These are phyloP conservation scores for Saccharum hybrid DNA, from an alignment of 202 grass and related monocot genomes.

Conservation along the genomic window DNA sequence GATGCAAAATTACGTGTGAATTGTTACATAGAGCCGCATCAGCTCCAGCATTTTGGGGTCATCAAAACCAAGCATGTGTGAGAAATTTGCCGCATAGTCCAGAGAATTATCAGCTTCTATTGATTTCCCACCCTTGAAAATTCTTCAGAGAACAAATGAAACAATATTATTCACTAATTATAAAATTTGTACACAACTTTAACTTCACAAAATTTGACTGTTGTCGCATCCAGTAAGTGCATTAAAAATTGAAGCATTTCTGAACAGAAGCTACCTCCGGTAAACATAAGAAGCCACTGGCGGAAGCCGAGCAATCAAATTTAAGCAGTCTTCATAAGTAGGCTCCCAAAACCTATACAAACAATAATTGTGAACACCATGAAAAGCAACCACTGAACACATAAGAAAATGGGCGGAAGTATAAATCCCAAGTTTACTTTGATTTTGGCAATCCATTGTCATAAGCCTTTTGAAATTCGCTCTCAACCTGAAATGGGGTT, in stretches of 20 bases:
- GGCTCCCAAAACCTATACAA: conserved; percentile 91
- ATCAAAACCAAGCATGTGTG: conserved; percentile 97
- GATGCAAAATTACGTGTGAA: conserved; percentile 71
- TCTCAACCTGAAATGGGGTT: conserved; percentile 83
- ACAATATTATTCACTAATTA: conserved; percentile 14
- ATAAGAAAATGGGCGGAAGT: conserved; percentile 20
- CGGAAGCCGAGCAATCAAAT: conserved; percentile 88
- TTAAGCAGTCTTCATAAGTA: conserved; percentile 97
- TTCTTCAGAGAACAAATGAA: conserved; percentile 57
- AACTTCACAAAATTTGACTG: conserved; percentile 9
- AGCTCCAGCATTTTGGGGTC: conserved; percentile 98
- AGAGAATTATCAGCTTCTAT: conserved; percentile 77
- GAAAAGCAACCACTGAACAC: conserved; percentile 20
- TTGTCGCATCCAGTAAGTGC: not conserved
- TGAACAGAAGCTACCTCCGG: conserved; percentile 64
- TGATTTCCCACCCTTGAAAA: conserved; percentile 83
- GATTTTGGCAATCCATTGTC: conserved; percentile 89
- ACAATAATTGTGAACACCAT: conserved; percentile 35
- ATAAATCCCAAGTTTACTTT: conserved; percentile 62
- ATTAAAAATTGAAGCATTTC: conserved; percentile 13
- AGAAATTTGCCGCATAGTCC: conserved; percentile 93
- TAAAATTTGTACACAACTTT: not conserved
- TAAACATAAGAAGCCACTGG: conserved; percentile 92
- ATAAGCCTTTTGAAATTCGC: conserved; percentile 97
- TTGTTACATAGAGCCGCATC: conserved; percentile 98